Conservation (phyloP, 495 filamentous ascomycete species). For the Endocarpon pusillum region DNA sequence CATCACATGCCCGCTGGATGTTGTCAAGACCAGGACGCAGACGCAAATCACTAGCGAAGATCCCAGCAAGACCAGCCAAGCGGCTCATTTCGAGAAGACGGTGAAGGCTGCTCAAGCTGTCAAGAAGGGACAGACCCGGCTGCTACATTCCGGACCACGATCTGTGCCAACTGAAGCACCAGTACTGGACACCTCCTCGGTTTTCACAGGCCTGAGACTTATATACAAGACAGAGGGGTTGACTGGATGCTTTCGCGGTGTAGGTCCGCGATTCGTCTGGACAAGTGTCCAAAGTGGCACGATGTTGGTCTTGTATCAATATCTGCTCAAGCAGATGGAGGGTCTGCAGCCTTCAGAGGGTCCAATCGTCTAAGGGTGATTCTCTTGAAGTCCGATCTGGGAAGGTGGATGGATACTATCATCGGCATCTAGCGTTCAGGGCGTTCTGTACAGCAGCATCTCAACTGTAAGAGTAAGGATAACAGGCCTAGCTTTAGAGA, state of each 20-base stretch:
- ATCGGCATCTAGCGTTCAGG: too few relatives aligned
- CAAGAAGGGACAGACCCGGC: conserved; percentile 9
- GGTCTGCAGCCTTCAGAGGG: too few relatives aligned
- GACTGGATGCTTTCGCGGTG: conserved; percentile 82
- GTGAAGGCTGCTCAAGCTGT: conserved; percentile 7
- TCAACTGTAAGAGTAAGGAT: too few relatives aligned
- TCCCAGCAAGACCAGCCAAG: background rate
- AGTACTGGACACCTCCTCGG: conserved; percentile 71
- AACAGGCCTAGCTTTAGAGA: too few relatives aligned
- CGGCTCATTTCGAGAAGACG: background rate
- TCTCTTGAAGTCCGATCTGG: too few relatives aligned
- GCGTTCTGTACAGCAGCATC: too few relatives aligned
- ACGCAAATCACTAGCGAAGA: conserved; percentile 57
- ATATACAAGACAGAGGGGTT: conserved; percentile 83
- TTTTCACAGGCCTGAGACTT: conserved; percentile 65
- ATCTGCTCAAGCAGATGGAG: conserved; percentile 61
- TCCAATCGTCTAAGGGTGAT: too few relatives aligned
- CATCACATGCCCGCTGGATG: conserved; percentile 87
- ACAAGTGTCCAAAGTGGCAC: conserved; percentile 92
- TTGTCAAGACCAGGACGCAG: conserved; percentile 95
- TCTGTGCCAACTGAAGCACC: conserved; percentile 55
- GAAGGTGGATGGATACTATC: too few relatives aligned
- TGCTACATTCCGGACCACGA: conserved; percentile 30
- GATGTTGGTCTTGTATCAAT: conserved; percentile 94
- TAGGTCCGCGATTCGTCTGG: conserved; percentile 90